These are phyloP conservation scores for Gossypium trilobum DNA, from an alignment of 441 rosid species.

Conservation along the genomic window DNA sequence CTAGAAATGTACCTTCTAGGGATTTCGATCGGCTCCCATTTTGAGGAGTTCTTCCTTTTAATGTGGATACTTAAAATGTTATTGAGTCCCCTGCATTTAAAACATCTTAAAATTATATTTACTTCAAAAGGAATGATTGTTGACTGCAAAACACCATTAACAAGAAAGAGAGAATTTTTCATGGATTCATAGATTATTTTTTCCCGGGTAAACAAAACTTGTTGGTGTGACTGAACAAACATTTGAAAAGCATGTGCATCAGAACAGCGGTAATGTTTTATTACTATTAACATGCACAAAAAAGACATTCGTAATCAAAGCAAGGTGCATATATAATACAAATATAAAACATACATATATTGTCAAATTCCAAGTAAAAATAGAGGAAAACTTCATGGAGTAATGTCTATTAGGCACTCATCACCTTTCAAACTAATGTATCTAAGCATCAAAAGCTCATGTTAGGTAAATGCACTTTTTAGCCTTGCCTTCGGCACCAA, in stretches of 20 bases:
- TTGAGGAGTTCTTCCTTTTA: slow-evolving; percentile 66
- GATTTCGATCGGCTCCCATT: slow-evolving; percentile 74
- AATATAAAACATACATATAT: neutral
- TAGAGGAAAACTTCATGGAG: neutral
- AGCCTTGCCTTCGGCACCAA: neutral
- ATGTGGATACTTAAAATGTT: slow-evolving; percentile 68
- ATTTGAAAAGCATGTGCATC: neutral
- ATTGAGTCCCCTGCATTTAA: slow-evolving; percentile 61
- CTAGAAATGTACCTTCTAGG: slow-evolving; percentile 63
- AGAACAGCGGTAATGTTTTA: neutral
- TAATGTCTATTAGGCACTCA: neutral
- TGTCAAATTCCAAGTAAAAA: neutral
- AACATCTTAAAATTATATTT: slow-evolving; percentile 4
- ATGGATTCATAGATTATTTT: neutral
- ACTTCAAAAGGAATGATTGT: neutral
- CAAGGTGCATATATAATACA: neutral
- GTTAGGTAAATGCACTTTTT: neutral
- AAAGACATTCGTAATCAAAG: neutral
- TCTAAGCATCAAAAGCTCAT: neutral
- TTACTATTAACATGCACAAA: neutral
- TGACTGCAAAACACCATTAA: neutral
- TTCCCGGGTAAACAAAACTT: neutral
- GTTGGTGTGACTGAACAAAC: neutral
- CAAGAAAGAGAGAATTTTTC: neutral
- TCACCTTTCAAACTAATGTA: neutral